These are phyloP conservation scores for Komagataella phaffii DNA, from an alignment of 805 yeast genomes.

Conservation along the genomic window DNA sequence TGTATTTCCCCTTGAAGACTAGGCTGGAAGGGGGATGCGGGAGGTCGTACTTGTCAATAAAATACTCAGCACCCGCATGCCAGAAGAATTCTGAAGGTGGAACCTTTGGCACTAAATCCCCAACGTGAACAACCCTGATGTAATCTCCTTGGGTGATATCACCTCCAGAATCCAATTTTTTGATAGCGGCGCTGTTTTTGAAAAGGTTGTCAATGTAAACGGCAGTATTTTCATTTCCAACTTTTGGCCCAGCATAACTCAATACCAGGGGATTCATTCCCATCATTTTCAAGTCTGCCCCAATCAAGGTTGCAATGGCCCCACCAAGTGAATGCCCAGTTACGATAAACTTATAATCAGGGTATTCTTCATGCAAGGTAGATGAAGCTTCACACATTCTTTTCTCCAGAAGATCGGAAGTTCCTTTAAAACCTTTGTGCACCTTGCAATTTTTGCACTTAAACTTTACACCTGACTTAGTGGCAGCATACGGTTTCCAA, in stretches of 20 bases:
- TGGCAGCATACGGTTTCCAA: conserved; percentile 27
- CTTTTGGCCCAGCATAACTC: conserved; percentile 51
- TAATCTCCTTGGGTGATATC: conserved; percentile 20
- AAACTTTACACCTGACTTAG: conserved; percentile 9
- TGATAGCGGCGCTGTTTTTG: conserved; percentile 19
- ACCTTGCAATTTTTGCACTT: conserved; percentile 39
- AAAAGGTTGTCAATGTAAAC: conserved; percentile 39
- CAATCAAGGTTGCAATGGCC: conserved; percentile 51
- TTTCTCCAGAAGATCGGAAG: conserved; percentile 26
- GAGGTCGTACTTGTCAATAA: conserved; percentile 21
- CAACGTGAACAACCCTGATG: conserved; percentile 41
- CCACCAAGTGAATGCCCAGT: conserved; percentile 75
- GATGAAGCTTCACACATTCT: conserved; percentile 23
- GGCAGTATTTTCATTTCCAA: conserved; percentile 40
- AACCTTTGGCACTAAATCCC: conserved; percentile 43
- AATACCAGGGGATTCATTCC: conserved; percentile 43
- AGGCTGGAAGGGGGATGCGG: conserved; percentile 19
- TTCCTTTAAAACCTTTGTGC: conserved; percentile 51
- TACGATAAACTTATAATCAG: conserved; percentile 36
- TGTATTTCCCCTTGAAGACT: conserved; percentile 9
- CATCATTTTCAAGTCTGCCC: conserved; percentile 41
- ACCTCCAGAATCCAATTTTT: conserved; percentile 11
- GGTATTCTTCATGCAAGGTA: conserved; percentile 20
- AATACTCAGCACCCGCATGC: conserved; percentile 40
- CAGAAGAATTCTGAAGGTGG: conserved; percentile 33